A percentile compares a stretch with the other conserved stretches of the same genome.
Conservation (phyloP, 331 rosid genomes). For the Quercus tomentella region DNA sequence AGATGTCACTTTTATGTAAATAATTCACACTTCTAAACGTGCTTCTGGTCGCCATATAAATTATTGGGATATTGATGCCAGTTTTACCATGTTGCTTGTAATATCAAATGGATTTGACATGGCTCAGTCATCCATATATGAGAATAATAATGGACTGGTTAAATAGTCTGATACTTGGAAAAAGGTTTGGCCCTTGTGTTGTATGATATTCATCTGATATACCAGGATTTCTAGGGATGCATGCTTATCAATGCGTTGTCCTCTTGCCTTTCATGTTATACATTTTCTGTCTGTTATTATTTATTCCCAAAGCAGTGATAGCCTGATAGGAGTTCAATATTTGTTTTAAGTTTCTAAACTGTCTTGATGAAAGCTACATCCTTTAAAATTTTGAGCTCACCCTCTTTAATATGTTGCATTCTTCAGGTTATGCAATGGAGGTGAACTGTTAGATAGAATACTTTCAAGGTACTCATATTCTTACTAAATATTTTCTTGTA, state of each 20-base stretch:
- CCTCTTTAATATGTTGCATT: slow-evolving; percentile 14
- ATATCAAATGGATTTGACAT: not conserved
- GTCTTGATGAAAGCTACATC: not conserved
- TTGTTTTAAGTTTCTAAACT: not conserved
- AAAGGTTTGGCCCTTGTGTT: not conserved
- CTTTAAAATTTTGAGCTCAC: slow-evolving; percentile 6
- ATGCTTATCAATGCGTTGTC: not conserved
- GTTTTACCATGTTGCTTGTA: not conserved
- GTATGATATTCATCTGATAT: not conserved
- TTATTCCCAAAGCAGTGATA: not conserved
- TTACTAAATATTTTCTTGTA: slow-evolving; percentile 1
- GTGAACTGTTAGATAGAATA: slow-evolving; percentile 76
- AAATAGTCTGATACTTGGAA: not conserved
- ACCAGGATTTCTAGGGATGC: not conserved
- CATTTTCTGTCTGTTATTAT: not conserved
- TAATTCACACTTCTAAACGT: not conserved
- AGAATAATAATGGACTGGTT: not conserved
- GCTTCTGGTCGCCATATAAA: not conserved
- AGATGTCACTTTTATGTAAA: not conserved
- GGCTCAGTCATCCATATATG: not conserved
- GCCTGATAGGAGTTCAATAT: not conserved
- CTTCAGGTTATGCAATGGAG: slow-evolving; percentile 79
- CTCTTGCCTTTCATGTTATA: not conserved
- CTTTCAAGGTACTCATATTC: slow-evolving; percentile 67
- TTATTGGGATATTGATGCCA: not conserved